Evolutionary conservation across 2,329 filamentous ascomycete genomes (phyloP).

Genomic region (Canariomyces notabilis): DNA sequence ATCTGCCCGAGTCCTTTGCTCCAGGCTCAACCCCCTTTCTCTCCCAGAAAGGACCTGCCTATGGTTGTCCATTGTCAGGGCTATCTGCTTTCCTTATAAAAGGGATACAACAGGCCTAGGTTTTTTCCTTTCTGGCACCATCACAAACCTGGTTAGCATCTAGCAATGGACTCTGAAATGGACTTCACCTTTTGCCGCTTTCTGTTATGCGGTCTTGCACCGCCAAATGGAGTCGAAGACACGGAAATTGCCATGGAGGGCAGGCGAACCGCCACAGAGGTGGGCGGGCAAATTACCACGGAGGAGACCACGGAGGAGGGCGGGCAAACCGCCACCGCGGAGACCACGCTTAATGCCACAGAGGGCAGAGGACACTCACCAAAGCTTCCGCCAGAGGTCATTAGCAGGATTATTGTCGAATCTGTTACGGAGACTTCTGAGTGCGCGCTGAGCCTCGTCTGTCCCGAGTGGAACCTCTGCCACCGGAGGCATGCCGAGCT

Average conservation of each 20-base stretch:
- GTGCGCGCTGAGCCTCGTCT: constrained; percentile 12
- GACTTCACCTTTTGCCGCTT: neutral
- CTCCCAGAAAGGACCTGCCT: neutral
- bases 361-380: no score
- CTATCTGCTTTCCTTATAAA: neutral
- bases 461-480: constrained; percentile 13
- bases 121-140: neutral
- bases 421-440: neutral
- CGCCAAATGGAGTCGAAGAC: no score
- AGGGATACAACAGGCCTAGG: neutral
- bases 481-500: neutral
- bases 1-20: neutral
- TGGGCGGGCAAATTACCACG: no score
- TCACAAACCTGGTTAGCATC: neutral
- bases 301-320: no score
- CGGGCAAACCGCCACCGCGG: no score
- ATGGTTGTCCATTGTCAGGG: neutral
- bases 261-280: no score
- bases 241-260: no score
- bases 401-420: constrained; percentile 6
- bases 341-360: neutral
- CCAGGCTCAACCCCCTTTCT: neutral
- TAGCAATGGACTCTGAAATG: neutral
- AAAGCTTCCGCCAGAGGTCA: constrained; percentile 8
- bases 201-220: no score